Evolutionary conservation across 768 basidiomycete genomes (phyloP), one percentile per base, ranked within the genome.

Genomic region (Leccinellum luteum): DNA sequence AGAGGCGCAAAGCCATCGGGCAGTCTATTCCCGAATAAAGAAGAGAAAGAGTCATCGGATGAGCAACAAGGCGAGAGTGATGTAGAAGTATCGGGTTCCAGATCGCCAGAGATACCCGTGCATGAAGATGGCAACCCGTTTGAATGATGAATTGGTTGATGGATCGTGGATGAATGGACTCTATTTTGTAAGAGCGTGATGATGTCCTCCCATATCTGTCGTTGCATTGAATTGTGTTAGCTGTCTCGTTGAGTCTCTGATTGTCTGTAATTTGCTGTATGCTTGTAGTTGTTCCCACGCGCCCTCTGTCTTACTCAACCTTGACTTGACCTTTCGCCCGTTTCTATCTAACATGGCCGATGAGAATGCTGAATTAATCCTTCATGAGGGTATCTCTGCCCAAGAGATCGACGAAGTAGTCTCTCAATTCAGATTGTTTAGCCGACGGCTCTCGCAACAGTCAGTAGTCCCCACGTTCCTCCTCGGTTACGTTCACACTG

Each of bases 91-190:
- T 70, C 75, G 43, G 67, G 73, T 54, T 64, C 61, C 15, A 73
- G 66, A 45, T 54, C 64, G 45, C 61, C 69, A 34, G 59, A 60
- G 27, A 57, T 62, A 51, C 66, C 66, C 31, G 75, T 77, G 65
- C 76, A 75, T 52, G 83, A 84, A 63, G 87, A 85, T 53, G 84
- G 86, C 69, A 92, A 90, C 66, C 90, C 90, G 19, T 92, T 92
- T 85, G 63, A 66, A 55, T 60, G 50, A 63, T 25, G 54, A 56
- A 2, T 19, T 35, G 52, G 43, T 28, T 30, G 17, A 8, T 49
- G 44, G 44, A 49, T 44, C 50, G 43, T 28, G 25, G 17, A 8
- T 49, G 44, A 38, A 49, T 44, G 59, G 55, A 49, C 21, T 48
- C 10, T 55, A 43, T 66, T 48, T 23, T 71, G 69, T 71, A 71